These are phyloP conservation scores for Stipa capillata DNA, from an alignment of 176 grass and related monocot genomes.

Conservation along the genomic window DNA sequence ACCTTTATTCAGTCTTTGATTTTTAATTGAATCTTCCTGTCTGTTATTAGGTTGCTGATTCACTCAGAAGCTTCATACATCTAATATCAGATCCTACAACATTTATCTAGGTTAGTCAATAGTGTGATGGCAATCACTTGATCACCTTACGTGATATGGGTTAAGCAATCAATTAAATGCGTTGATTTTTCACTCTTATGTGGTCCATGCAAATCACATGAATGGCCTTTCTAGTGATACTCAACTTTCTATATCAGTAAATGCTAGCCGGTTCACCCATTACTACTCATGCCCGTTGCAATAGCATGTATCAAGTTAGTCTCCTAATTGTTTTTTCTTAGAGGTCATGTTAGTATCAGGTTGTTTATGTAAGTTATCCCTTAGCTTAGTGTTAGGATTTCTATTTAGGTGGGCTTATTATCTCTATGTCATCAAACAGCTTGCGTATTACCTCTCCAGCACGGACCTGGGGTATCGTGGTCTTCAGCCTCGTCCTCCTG, in stretches of 20 bases:
- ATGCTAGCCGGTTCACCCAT: no score
- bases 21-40: not conserved
- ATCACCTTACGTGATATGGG: not conserved
- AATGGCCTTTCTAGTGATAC: no score
- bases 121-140: not conserved
- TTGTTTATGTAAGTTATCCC: not conserved
- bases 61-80: slow-evolving; percentile 30
- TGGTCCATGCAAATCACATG: not conserved
- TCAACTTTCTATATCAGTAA: no score
- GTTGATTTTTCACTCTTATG: not conserved
- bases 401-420: not conserved
- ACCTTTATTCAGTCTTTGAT: not conserved
- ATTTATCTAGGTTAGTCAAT: slow-evolving; percentile 52
- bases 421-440: no score
- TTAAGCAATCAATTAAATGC: not conserved
- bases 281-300: no score
- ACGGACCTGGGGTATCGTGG: not conserved
- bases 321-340: no score
- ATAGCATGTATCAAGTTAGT: no score
- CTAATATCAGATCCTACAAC: slow-evolving; percentile 57
- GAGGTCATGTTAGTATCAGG: not conserved
- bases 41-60: slow-evolving; percentile 38
- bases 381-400: not conserved
- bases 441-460: not conserved
- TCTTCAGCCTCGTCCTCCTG: not conserved